These are phyloP conservation scores for Phyllosticta citriasiana DNA, from an alignment of 2,329 filamentous ascomycete species.

Conservation along the genomic window DNA sequence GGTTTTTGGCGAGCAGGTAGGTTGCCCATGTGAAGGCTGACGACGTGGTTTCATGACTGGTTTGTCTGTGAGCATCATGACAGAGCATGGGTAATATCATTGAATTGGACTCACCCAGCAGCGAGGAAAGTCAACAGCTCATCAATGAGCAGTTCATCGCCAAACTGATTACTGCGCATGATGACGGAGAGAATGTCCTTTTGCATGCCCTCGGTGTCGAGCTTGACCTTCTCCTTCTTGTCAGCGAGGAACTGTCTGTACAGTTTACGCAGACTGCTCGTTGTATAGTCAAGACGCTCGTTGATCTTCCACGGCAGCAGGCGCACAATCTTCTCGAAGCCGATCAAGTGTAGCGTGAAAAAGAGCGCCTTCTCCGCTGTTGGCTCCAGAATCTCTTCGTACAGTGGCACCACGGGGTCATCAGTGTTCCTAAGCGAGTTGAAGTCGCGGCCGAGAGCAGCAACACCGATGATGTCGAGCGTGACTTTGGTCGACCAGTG, in stretches of 20 bases:
- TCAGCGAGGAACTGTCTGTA: conserved; percentile 39
- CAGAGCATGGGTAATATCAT: not conserved
- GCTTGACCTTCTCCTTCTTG: conserved; percentile 33
- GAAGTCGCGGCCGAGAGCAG: conserved; percentile 36
- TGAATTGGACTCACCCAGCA: conserved; percentile 36
- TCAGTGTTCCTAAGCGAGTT: conserved; percentile 30
- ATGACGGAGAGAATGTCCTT: conserved; percentile 39
- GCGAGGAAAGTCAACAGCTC: conserved; percentile 48
- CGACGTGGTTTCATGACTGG: conserved; percentile 64
- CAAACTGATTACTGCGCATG: conserved; percentile 43
- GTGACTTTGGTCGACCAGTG: conserved; percentile 36
- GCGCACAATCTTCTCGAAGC: conserved; percentile 29
- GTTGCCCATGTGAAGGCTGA: conserved; percentile 65
- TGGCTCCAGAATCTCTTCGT: conserved; percentile 37
- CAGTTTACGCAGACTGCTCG: conserved; percentile 28
- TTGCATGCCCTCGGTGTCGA: conserved; percentile 20
- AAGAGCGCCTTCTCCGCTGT: conserved; percentile 37
- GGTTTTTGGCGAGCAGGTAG: conserved; percentile 58
- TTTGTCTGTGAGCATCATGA: not conserved
- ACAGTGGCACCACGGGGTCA: conserved; percentile 33
- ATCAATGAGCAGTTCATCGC: conserved; percentile 42
- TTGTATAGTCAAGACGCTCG: conserved; percentile 28
- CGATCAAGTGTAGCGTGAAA: conserved; percentile 30
- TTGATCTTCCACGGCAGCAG: conserved; percentile 40
- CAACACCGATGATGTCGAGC: conserved; percentile 38